A percentile compares a stretch with the other conserved stretches of the same genome.
Evolutionary conservation across 805 yeast species (phyloP).

Genomic region (Candida morakotiae): DNA sequence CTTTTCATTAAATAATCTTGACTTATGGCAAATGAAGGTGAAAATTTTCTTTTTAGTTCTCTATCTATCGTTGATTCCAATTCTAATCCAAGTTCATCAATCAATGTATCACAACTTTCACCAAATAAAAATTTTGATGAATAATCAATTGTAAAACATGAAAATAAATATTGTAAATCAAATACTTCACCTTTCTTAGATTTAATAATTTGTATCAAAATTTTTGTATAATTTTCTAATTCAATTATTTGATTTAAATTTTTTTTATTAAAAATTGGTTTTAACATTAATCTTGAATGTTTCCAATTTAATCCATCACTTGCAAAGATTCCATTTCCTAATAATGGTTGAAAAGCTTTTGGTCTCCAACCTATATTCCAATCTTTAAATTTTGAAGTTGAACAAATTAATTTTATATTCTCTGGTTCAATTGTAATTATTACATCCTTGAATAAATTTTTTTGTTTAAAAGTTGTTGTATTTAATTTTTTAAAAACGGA

Average conservation of each 20-base stretch:
- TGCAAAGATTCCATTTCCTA: constrained; percentile 43
- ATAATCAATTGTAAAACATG: constrained; percentile 35
- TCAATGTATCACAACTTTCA: constrained; percentile 28
- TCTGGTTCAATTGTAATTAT: constrained; percentile 35
- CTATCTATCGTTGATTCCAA: constrained; percentile 3
- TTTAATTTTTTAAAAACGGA: neutral
- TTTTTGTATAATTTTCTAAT: constrained; percentile 38
- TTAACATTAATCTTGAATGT: constrained; percentile 37
- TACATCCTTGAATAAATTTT: neutral
- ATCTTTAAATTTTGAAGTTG: constrained; percentile 35
- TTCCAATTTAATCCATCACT: constrained; percentile 41
- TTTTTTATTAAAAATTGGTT: constrained; percentile 41
- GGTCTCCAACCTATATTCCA: constrained; percentile 36
- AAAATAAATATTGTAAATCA: constrained; percentile 36
- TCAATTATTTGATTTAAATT: constrained; percentile 35
- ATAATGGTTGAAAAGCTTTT: constrained; percentile 29
- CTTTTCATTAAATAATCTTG: constrained; percentile 27
- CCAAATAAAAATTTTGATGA: constrained; percentile 41
- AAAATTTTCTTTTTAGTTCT: constrained; percentile 28
- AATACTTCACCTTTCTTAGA: constrained; percentile 20
- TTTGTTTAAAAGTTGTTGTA: neutral
- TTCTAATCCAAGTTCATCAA: neutral
- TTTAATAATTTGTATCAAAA: constrained; percentile 26
- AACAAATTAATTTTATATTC: constrained; percentile 36
- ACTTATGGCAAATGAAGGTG: constrained; percentile 28